Conservation (phyloP, 2,329 filamentous ascomycete species). For the Botryotinia globosa region DNA sequence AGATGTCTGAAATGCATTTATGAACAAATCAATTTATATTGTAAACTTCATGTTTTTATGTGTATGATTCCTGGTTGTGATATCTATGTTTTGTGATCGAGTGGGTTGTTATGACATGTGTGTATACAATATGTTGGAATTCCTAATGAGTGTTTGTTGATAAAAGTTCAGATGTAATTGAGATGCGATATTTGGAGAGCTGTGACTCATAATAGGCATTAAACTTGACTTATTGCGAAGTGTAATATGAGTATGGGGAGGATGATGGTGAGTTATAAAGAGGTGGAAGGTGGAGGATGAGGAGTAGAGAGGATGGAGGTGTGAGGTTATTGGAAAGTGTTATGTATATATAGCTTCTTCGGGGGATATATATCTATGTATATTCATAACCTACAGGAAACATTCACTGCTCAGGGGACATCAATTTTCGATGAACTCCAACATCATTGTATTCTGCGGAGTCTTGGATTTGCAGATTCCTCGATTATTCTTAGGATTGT, state of each 20-base stretch:
- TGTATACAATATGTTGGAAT: background rate
- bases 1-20: slow-evolving; percentile 23
- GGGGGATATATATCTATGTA: background rate
- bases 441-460: background rate
- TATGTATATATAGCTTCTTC: background rate
- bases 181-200: background rate
- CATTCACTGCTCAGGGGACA: background rate
- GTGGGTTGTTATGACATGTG: background rate
- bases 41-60: background rate
- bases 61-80: background rate
- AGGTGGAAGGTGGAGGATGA: background rate
- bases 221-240: background rate
- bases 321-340: background rate
- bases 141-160: background rate
- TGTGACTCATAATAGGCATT: background rate
- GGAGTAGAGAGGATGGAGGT: background rate
- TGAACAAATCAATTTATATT: slow-evolving; percentile 19
- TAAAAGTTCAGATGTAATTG: background rate
- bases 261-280: background rate
- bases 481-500: background rate
- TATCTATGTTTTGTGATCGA: background rate
- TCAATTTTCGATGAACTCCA: background rate
- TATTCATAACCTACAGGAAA: background rate
- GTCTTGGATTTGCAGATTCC: background rate
- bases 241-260: background rate